A percentile compares a stretch with the other conserved stretches of the same genome.
Conservation (phyloP, 768 basidiomycete genomes). For the Tephrocybe sp. region DNA sequence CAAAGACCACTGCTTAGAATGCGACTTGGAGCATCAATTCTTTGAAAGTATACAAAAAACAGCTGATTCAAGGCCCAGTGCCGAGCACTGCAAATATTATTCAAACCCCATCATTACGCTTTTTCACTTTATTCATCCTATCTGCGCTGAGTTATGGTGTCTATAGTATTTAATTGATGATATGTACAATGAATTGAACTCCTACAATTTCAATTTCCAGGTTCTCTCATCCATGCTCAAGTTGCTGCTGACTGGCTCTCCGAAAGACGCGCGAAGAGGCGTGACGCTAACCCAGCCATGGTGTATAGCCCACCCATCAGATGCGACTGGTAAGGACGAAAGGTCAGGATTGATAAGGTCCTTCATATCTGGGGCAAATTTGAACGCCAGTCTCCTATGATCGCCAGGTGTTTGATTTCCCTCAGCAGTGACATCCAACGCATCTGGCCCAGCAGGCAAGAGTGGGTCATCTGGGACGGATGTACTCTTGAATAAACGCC, state of each 20-base stretch:
- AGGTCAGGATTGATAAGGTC: slow-evolving; percentile 59
- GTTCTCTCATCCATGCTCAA: slow-evolving; percentile 37
- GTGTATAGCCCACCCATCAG: slow-evolving; percentile 79
- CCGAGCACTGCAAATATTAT: slow-evolving; percentile 14
- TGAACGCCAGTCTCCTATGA: slow-evolving; percentile 55
- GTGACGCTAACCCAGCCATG: slow-evolving; percentile 75
- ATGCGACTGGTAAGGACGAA: slow-evolving; percentile 64
- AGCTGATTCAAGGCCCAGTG: slow-evolving; percentile 37
- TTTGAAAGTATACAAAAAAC: slow-evolving; percentile 70
- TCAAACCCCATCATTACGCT: neutral
- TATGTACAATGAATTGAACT: neutral
- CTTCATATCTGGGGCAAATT: slow-evolving; percentile 69
- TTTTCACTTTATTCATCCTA: no score
- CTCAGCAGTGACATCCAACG: slow-evolving; percentile 20
- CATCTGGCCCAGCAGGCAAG: slow-evolving; percentile 41
- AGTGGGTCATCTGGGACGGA: slow-evolving; percentile 18
- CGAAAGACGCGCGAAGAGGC: slow-evolving; percentile 73
- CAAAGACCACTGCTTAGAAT: slow-evolving; percentile 48
- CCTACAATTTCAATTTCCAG: slow-evolving; percentile 60
- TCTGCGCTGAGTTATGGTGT: no score
- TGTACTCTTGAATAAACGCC: slow-evolving; percentile 67
- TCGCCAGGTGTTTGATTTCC: slow-evolving; percentile 9
- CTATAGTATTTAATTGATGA: neutral
- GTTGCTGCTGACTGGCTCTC: slow-evolving; percentile 45
- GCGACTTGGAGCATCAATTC: slow-evolving; percentile 80